Evolutionary conservation across 2,329 filamentous ascomycete species (phyloP), one percentile per base, ranked within the genome.

Genomic region (Penicillium janthinellum): DNA sequence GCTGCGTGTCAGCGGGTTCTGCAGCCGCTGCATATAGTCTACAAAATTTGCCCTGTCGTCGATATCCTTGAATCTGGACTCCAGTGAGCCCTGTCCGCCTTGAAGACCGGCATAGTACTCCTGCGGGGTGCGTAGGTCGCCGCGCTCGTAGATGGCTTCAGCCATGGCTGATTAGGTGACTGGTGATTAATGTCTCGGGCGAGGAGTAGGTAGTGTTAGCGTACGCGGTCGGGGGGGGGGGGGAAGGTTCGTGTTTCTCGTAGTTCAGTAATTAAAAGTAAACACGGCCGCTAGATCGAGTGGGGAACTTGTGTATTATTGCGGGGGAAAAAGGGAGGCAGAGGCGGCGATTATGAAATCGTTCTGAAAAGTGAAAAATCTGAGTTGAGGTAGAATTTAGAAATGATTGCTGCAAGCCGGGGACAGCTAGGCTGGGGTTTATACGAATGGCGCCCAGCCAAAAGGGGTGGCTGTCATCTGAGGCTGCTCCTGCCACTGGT

Each of bases 51-150:
- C 52, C 12, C 68, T 59, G 22, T 77, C 69, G 41, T 80, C 78
- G 22, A 79, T 78, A 56, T 78, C 66, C 22, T 70, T 62, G 56
- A 78, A 78, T 44, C 67, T 71, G 14, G 65, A 54, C 31, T 47
- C 56, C 6, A 75, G 49, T 10, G 61, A 56, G 35, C 57, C 58
- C 8, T 64, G 64, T 14, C 63, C 60, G 10, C 20, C 53, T 10
- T 59, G 56, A 31, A 75, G 65, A 35, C 68, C 69, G 12, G 70
- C 66, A 62, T 77, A 77, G 54, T 77, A 77, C 41, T 72, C 66
- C 14, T 63, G 59, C 3, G 73, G 67, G 39, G 42, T 56, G 7
- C 49, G 55, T 2, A 42, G 35, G 17, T 63, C 66, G 52, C 60
- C 62, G 52, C 55, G 59, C 5, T 37, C 53, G 39, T 58, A 44